These are phyloP conservation scores for Phaeophleospora eucalypticola DNA, from an alignment of 2,329 filamentous ascomycete species.

Conservation along the genomic window DNA sequence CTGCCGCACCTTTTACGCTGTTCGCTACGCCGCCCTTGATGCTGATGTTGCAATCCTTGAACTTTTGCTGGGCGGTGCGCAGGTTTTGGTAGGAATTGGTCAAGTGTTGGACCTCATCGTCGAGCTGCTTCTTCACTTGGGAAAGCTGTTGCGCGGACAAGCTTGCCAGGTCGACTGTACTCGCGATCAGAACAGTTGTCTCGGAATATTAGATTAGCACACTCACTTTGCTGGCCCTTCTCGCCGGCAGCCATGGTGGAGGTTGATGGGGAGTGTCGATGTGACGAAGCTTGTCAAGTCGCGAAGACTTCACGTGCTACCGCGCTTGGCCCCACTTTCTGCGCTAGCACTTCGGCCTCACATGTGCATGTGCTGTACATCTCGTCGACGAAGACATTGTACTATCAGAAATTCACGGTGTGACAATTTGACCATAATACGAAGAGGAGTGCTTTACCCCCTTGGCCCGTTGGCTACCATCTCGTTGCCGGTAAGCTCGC, in stretches of 20 bases:
- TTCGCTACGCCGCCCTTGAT: constrained; percentile 50
- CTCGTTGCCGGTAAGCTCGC: too few species aligned
- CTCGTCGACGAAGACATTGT: too few species aligned
- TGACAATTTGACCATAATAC: too few species aligned
- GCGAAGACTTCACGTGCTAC: too few species aligned
- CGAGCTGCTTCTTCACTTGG: constrained; percentile 91
- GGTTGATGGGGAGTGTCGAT: not conserved
- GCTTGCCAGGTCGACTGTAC: constrained; percentile 63
- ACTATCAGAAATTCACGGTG: too few species aligned
- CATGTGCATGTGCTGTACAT: too few species aligned
- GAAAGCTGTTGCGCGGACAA: constrained; percentile 82
- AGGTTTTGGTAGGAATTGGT: constrained; percentile 86
- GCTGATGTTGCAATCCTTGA: constrained; percentile 80
- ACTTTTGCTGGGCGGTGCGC: constrained; percentile 83
- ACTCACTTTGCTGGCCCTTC: constrained; percentile 11
- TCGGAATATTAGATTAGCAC: not conserved
- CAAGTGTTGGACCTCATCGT: constrained; percentile 92
- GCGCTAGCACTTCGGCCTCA: too few species aligned
- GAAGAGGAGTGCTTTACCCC: too few species aligned
- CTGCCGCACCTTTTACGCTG: constrained; percentile 34
- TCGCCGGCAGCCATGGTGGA: constrained; percentile 4
- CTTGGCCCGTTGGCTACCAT: too few species aligned
- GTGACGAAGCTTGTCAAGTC: too few species aligned
- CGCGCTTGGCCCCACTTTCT: too few species aligned
- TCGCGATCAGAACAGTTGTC: constrained; percentile 10